These are phyloP conservation scores for Cardiospermum halicacabum DNA, from an alignment of 345 rosid genomes.

Conservation along the genomic window DNA sequence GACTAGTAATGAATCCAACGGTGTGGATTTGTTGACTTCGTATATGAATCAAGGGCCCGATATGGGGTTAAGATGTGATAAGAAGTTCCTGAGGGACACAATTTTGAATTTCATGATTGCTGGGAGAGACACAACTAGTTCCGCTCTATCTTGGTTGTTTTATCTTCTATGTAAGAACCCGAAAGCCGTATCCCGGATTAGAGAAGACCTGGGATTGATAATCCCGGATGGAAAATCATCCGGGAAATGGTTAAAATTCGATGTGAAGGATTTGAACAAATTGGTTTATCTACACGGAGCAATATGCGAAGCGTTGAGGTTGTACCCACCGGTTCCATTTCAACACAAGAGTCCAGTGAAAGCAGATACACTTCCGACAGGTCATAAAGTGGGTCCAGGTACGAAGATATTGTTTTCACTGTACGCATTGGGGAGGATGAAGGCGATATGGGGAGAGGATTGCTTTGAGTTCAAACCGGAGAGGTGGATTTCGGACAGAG, in stretches of 20 bases:
- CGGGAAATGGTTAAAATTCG: not conserved
- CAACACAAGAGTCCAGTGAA: conserved; percentile 21
- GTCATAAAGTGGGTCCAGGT: conserved; percentile 21
- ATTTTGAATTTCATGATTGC: conserved; percentile 46
- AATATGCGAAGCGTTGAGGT: conserved; percentile 30
- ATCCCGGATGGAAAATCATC: not conserved
- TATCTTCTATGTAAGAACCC: conserved; percentile 15
- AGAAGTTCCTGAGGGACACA: conserved; percentile 51
- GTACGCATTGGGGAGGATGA: not conserved
- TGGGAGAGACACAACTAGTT: conserved; percentile 38
- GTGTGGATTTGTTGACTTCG: conserved; percentile 34
- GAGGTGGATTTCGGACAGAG: conserved; percentile 23
- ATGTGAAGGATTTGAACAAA: conserved; percentile 6
- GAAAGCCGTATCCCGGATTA: conserved; percentile 27
- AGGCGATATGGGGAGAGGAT: not conserved
- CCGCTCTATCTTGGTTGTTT: too few relatives aligned
- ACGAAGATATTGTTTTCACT: conserved; percentile 16
- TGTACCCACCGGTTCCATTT: conserved; percentile 22
- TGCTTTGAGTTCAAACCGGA: conserved; percentile 27
- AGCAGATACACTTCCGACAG: conserved; percentile 34
- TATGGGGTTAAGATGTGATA: conserved; percentile 19
- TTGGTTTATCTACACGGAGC: conserved; percentile 36
- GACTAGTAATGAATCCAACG: conserved; percentile 1
- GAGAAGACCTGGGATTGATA: conserved; percentile 35
- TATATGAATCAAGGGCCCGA: conserved; percentile 24